Evolutionary conservation across 2,329 filamentous ascomycete genomes (phyloP), one percentile per base, ranked within the genome.

Genomic region (Mariannaea elegans): DNA sequence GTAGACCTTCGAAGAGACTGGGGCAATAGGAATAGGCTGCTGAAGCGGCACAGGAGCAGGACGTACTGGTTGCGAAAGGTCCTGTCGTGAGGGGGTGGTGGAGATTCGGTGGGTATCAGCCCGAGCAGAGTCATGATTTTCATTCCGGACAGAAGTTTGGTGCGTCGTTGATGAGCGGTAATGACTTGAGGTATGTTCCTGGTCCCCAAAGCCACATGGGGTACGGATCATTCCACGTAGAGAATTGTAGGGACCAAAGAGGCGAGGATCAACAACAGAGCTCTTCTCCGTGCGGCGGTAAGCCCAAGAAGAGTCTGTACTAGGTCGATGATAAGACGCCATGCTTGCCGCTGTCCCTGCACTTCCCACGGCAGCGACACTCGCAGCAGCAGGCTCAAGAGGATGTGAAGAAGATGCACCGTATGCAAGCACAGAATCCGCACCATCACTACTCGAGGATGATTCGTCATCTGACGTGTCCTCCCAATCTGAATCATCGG

Each of bases 1-100:
- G 67, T 92, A 91, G 1, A 94, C 83, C 16, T 85, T 85, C 62
- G 85, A 84, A 34, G 89, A 88, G 3, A 96, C 87, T 0, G 91
- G 92, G 2, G 85, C 82, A 59, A 92, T 84, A 2, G 94, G 94
- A 67, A 93, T 90, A 2, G 94, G 94, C 68, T 97, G 92, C 73
- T 95, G 90, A n/a, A 97, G 81, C 10, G 89, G 87, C 29, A 93
- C 83, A 0, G 86, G 81, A 6, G 80, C 86, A 5, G 88, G 85
- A 39, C 85, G 82, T 14, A 76, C 72, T 16, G 74, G 77, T 19
- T 77, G 73, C 3, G 80, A 72, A 7, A 79, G 70, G 41, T 80
- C 76, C 54, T 77, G 74, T 34, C 73, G 75, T 46, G 75, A 75
- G 14, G 80, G 80, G 13, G 80, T 73, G 8, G 34, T n/a, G 34